A percentile compares a stretch with the other conserved stretches of the same genome.
Conservation (phyloP, 148 eudicot genomes). For the Rhododendron ferrugineum region DNA sequence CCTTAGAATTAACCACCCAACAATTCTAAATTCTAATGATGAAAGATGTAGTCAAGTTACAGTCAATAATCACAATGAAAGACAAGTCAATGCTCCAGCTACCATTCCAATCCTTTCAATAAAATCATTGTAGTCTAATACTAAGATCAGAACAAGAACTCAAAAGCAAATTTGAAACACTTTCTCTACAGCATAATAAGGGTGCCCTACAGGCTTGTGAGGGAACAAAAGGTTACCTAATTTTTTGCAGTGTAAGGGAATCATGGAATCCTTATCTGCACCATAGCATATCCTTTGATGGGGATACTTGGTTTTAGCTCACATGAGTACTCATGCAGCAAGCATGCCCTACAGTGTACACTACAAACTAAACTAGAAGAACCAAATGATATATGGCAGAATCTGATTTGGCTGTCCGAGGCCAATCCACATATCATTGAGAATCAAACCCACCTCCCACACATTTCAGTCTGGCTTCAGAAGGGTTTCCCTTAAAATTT, state of each 20-base stretch:
- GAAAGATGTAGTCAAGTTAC: background rate
- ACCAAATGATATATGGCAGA: background rate
- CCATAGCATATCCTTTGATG: background rate
- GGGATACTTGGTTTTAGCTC: background rate
- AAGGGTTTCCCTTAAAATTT: background rate
- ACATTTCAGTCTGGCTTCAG: background rate
- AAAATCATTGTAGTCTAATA: background rate
- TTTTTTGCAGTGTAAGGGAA: background rate
- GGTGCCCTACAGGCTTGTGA: background rate
- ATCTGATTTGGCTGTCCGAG: background rate
- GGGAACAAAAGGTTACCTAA: background rate
- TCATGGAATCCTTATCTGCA: background rate
- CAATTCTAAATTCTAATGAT: background rate
- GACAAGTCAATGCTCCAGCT: background rate
- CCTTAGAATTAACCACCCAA: background rate
- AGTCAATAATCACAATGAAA: background rate
- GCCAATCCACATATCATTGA: background rate
- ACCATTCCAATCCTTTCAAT: background rate
- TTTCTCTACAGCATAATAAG: background rate
- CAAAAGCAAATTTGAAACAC: background rate
- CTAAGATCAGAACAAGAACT: background rate
- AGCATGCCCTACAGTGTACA: background rate
- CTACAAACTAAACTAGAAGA: background rate
- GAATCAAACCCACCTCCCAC: background rate
- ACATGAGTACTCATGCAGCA: background rate